Base-by-base conservation (phyloP, 371 early-diverging fungal species). In the Conidiobolus incongruus region DNA sequence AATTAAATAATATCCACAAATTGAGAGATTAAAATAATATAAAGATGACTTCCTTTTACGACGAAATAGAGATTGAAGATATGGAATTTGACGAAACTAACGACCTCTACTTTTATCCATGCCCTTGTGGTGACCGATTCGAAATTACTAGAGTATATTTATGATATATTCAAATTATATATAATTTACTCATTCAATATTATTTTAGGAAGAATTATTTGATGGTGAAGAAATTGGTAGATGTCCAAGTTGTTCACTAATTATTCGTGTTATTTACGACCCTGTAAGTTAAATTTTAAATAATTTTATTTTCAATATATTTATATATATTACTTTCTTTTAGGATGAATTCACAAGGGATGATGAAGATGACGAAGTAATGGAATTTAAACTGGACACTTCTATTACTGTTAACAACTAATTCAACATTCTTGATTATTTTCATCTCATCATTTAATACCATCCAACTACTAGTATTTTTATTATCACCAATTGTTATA, bases 81-180 rank as follows among this genome's bases (percentile, higher is more conserved):
- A 85, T 99, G 76, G 88, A 87, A 48, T 98, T 80, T 53, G 80
- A 90, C 50, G 81, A 78, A 50, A 87, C 82, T 37, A 69, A 65
- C 30, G 61, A 76, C 48, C 54, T 72, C 19, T 98, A 87, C 62
- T 73, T 71, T 35, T 99, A 93, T 62, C 99, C 99, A 32, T 99
- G 98, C 57, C 99, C 99, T n/a, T 99, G 99, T 62, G 99, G 99
- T n/a, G 99, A 99, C 68, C 70, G 73, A 31, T 99, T 99, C 58
- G 73, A 81, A 50, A 95, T 98, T 49, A 72, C 79, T 13, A 47
- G n/a, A 15, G 39, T 39, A 26, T 12, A 13, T 39, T n/a, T n/a
- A 23, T 39, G 12, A 21, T 39, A 7, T 12, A 21, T 10, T 23
- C 11, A 13, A 23, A 39, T 12, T 19, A 19, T 39, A 15, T 17